Evolutionary conservation across 2,329 filamentous ascomycete genomes (phyloP), one percentile per base, ranked within the genome.

Genomic region (Rhytidhysteron rufulum): DNA sequence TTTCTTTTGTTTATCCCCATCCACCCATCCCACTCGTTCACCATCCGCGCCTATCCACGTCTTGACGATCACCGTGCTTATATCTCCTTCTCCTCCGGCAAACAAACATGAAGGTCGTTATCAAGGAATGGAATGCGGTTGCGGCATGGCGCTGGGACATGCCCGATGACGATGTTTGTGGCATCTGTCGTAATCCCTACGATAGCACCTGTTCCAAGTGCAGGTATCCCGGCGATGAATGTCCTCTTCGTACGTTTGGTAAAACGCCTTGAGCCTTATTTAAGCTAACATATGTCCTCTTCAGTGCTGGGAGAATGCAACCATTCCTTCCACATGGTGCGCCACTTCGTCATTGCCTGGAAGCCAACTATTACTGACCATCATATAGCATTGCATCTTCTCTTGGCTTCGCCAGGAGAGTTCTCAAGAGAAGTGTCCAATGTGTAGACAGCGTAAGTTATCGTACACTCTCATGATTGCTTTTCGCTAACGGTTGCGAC

Each of bases 121-220:
- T 97, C 69, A 87, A 85, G 58, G 80, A 88, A 62, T 97, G 91
- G 88, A 85, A 93, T 58, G 86, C 89, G 4, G 88, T 98, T 47
- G 93, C 93, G 15, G 91, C 89, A 40, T 98, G 93, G 93, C 83
- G 88, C 50, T 98, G 93, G 93, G 88, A 97, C 64, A 87, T 97
- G 58, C 89, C 91, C 18, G 89, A 95, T 57, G 91, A 96, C 70
- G 91, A 98, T 63, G 90, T 97, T 48, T 98, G 93, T 57, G 93
- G 93, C 56, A 98, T 98, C 70, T 98, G 93, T 69, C 91, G 95
- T 63, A 90, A 95, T 47, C 87, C 95, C 58, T 98, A 97, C 63
- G 93, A 98, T 65, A 91, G 90, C 44, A 97, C 93, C 19, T 98
- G 93, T 72, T 90, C 93, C 34, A 94, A 89, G 40, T 98, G 93